Evolutionary conservation across 371 early-diverging fungal species (phyloP).

Genomic region (Cokeromyces recurvatus): DNA sequence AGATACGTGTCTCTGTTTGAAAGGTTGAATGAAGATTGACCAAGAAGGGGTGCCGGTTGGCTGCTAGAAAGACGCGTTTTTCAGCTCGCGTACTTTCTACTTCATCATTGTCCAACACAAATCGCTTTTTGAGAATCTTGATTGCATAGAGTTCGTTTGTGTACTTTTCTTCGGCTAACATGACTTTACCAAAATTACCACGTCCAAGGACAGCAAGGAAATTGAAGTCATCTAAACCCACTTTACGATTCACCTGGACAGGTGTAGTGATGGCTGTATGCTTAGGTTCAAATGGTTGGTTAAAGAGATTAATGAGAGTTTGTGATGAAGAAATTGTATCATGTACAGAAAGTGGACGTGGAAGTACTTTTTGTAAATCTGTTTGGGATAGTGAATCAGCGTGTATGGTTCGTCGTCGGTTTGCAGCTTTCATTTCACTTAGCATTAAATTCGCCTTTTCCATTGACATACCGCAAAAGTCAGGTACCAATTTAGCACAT

Average conservation of each 20-base stretch:
- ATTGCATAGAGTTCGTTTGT: constrained; percentile 86
- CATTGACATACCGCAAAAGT: constrained; percentile 90
- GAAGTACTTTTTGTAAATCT: too few species aligned
- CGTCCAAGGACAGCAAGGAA: constrained; percentile 91
- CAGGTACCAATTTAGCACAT: constrained; percentile 85
- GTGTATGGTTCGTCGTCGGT: constrained; percentile 29
- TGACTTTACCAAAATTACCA: constrained; percentile 95
- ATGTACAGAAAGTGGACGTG: constrained; percentile 10
- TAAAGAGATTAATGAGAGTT: constrained; percentile 10
- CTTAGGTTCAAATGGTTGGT: too few species aligned
- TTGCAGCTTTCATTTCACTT: constrained; percentile 69
- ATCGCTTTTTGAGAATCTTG: constrained; percentile 98
- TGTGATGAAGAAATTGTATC: constrained; percentile 15
- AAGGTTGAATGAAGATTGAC: constrained; percentile 94
- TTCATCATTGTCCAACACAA: constrained; percentile 89
- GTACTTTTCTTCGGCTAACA: constrained; percentile 82
- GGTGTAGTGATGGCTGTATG: too few species aligned
- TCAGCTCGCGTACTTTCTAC: constrained; percentile 90
- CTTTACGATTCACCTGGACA: constrained; percentile 35
- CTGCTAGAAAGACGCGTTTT: constrained; percentile 88
- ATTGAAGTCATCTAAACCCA: constrained; percentile 73
- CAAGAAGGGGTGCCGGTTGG: constrained; percentile 95
- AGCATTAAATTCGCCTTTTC: constrained; percentile 79
- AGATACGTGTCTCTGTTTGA: constrained; percentile 90
- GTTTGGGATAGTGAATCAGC: too few species aligned